Base-by-base conservation (phyloP, 805 yeast genomes). In the Kuraishia ogatae region DNA sequence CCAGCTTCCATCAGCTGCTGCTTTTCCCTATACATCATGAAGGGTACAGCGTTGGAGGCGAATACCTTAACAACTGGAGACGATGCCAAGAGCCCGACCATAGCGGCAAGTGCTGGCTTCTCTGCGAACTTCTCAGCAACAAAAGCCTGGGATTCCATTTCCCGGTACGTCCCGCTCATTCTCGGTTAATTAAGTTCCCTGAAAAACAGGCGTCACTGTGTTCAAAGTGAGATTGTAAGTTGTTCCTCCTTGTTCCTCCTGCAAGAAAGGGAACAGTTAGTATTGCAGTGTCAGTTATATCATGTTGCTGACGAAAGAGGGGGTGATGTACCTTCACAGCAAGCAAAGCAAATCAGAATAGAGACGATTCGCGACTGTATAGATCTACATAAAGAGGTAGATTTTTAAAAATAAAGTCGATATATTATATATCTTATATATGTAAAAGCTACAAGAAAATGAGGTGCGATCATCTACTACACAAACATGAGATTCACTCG, bases 11-110 rank as follows among this genome's bases (percentile, higher is more conserved):
- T 8, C 24, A 13, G 43, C 43, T 50, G 53, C n/a, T 29, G 39
- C 50, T 52, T 24, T 17, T 73, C 74, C 57, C 78, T 71, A 66
- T 74, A 76, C 66, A 80, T 78, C 61, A 82, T 61, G 51, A 83
- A 66, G 11, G 87, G 87, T 48, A 83, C 77, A 35, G 83, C 83
- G 66, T 82, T 82, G 13, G 86, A 80, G 2, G 82, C 77, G 65
- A 83, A 80, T 50, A 81, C 70, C 64, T 81, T 81, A 55, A 76
- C 75, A 29, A 79, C 75, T 20, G 87, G 86, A 62, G 80, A 78
- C 15, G 86, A 81, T 17, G 84, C 82, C 49, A 80, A 63, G 58
- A 82, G 67, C 2, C 86, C 86, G 53, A 80, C 80, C 52, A 81
- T 59, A 7, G 86, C 85, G 15, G 84, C 80, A 52, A 82, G 65